Evolutionary conservation across 805 yeast genomes (phyloP).

Genomic region (Dipodascus albidus): DNA sequence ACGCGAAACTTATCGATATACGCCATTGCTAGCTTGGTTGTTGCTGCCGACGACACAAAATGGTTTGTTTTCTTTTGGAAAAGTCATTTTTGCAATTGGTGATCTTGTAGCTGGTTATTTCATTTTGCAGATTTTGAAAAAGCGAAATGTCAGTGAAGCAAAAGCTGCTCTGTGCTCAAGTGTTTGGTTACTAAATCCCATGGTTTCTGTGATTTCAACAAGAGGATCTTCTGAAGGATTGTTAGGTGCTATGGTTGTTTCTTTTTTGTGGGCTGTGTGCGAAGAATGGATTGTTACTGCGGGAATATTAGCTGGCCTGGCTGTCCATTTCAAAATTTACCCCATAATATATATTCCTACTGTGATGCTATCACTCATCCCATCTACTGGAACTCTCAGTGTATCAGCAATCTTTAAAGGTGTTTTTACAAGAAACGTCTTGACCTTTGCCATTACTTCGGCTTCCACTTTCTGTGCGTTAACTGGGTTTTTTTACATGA

Average conservation of each 20-base stretch:
- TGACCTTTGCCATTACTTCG: conserved; percentile 33
- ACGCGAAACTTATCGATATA: conserved; percentile 85
- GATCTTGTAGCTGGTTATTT: conserved; percentile 75
- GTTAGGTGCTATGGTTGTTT: conserved; percentile 63
- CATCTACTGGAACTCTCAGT: conserved; percentile 7
- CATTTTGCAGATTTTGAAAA: conserved; percentile 32
- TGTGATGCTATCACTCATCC: conserved; percentile 36
- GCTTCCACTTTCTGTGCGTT: conserved; percentile 34
- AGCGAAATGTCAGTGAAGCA: conserved; percentile 19
- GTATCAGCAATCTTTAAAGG: conserved; percentile 20
- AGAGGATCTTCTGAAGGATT: conserved; percentile 91
- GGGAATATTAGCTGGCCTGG: conserved; percentile 49
- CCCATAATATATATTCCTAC: conserved; percentile 84
- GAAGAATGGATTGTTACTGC: conserved; percentile 27
- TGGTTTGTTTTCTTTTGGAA: conserved; percentile 54
- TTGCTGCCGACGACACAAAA: conserved; percentile 50
- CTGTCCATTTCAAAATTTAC: conserved; percentile 84
- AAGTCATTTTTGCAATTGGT: conserved; percentile 59
- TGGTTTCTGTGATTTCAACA: conserved; percentile 87
- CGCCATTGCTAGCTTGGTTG: conserved; percentile 82
- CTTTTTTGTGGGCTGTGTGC: conserved; percentile 38
- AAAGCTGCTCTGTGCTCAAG: conserved; percentile 37
- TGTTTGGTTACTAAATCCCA: conserved; percentile 86
- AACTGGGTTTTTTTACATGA: conserved; percentile 48
- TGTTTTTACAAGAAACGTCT: conserved; percentile 29